Base-by-base conservation (phyloP, 768 basidiomycete genomes). In the Tylopilus sp. region DNA sequence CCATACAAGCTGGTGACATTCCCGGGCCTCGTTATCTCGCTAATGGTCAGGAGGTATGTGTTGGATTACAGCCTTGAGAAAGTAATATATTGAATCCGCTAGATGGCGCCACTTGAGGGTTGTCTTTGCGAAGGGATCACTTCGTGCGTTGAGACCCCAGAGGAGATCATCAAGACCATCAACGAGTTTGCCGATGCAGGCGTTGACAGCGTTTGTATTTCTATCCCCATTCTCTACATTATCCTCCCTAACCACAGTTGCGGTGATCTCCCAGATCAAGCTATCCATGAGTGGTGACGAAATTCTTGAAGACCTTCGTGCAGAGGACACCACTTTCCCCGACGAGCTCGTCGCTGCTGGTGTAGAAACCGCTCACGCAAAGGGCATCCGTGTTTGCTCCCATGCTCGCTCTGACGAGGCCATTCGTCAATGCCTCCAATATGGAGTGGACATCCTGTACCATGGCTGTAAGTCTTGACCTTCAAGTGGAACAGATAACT, bases 231-330 rank as follows among this genome's bases (percentile, higher is more conserved):
- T 5, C 2, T 24, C 6, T 25, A 1, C 3, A 6, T n/a, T 37
- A 29, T 10, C 2, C 14, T 28, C 4, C 49, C 40, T 47, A 24
- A 59, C 22, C 25, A 9, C 22, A n/a, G n/a, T n/a, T 13, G 49
- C 30, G 12, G 33, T 26, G 19, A 3, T 25, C 12, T n/a, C 7
- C 22, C 25, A 74, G 63, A 43, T 72, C 58, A 73, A 73, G 41
- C 48, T 73, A 14, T 68, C 61, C 3, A 73, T 73, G 72, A 70
- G 66, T 12, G 72, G 72, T 1, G 72, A 73, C 12, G 71, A 73
- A 45, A 69, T 71, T 26, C 69, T 68, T 0, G 68, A 71, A 25
- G 33, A 59, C 19, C 64, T 73, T 37, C 68, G 71, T 2, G 70
- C 72, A 6, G 72, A 73, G 49, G 63, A 64, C 36, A 71, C 55